Base-by-base conservation (phyloP, 2,329 filamentous ascomycete species). In the Fusarium torulosum region DNA sequence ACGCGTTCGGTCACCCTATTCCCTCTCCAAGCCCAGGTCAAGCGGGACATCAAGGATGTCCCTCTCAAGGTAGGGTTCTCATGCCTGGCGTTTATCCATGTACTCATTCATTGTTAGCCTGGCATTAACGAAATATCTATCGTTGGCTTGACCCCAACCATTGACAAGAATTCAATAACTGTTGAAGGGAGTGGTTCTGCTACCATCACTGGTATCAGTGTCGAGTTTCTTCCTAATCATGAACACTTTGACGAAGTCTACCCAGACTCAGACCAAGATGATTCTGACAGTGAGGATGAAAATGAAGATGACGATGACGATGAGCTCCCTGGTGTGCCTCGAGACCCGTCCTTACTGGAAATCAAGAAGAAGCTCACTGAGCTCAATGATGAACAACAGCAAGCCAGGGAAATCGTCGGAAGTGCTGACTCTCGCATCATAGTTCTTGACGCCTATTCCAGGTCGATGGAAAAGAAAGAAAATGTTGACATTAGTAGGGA, bases 1-100 rank as follows among this genome's bases (percentile, higher is more conserved):
- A 90, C 89, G 33, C 85, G 85, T 49, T 85, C 84, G 1, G 88
- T 92, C 17, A 88, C 85, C 0, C 81, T 92, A 40, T 90, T 89
- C 60, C 88, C 89, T 0, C 80, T 81, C 3, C 80, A 85, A 64
- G 89, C 89, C 2, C 88, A 89, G 46, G 76, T 91, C 29, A 81
- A 85, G 14, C 83, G 88, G 25, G 86, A 90, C 53, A 83, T 91
- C 72, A 84, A 83, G 58, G 78, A 85, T 66, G 78, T 90, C 17
- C 56, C 66, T 40, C 70, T 78, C 35, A 73, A 74, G 59, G 75
- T 76, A 58, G 43, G 65, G 35, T 20, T 23, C 10, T 17, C 15
- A 15, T 15, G 17, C 8, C n/a, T 23, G 40, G 14, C 7, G 4
- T 10, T 29, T 47, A 11, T n/a, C 15, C 19, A 3, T 40, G 57